phyloP scores from a whole-genome alignment of 192 early-diverging fungal species.

The Geranomyces variabilis region DNA sequence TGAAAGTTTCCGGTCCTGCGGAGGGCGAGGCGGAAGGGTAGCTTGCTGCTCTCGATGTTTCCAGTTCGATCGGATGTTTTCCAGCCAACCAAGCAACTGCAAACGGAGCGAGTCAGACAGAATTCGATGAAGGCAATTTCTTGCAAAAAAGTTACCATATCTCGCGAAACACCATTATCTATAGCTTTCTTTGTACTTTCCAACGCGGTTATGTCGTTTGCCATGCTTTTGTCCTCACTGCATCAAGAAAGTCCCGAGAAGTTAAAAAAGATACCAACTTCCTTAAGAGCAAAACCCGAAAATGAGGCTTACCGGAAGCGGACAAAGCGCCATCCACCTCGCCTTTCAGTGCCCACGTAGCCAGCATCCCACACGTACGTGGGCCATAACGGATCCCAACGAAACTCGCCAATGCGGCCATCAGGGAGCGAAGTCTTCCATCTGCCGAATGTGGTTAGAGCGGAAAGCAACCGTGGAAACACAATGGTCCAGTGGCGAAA shows the following conservation, averaged over 20 bases:
- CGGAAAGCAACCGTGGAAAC: background rate
- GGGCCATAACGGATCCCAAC: constrained; percentile 56
- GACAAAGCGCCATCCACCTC: constrained; percentile 53
- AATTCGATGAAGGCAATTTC: background rate
- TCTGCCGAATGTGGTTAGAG: constrained; percentile 19
- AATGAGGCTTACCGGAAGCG: constrained; percentile 42
- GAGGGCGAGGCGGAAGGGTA: constrained; percentile 16
- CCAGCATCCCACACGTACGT: constrained; percentile 30
- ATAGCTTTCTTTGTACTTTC: constrained; percentile 71
- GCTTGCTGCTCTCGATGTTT: constrained; percentile 28
- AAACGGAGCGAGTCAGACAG: constrained; percentile 3
- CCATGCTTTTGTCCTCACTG: constrained; percentile 77
- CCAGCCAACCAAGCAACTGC: constrained; percentile 23
- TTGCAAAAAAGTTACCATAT: constrained; percentile 43
- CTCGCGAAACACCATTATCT: constrained; percentile 65
- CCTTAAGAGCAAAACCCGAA: background rate
- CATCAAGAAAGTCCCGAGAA: constrained; percentile 53
- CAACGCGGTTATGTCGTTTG: constrained; percentile 68
- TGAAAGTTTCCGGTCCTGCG: background rate
- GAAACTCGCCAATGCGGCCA: constrained; percentile 54
- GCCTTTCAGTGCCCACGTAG: constrained; percentile 11
- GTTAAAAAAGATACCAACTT: constrained; percentile 7
- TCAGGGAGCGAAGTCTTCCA: constrained; percentile 39
- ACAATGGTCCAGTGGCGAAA: background rate
- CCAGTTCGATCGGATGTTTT: constrained; percentile 33